phyloP scores from a whole-genome alignment of 202 grass and related monocot species.

The Dendrocalamus latiflorus region DNA sequence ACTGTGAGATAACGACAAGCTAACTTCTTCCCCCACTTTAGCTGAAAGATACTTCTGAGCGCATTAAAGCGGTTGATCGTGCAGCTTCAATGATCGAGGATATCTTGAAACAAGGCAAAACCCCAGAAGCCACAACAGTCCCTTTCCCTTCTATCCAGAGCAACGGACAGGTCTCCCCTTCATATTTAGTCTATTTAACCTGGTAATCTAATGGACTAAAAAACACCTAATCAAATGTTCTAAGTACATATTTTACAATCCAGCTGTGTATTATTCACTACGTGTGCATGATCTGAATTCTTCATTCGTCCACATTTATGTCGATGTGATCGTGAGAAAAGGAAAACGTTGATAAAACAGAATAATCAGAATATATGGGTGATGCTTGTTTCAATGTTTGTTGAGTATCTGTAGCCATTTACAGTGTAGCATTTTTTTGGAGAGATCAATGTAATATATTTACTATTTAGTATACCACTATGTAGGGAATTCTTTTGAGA shows the following conservation, averaged over 20 bases:
- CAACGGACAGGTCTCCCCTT: slow-evolving; percentile 41
- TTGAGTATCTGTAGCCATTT: not conserved
- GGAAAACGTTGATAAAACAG: not conserved
- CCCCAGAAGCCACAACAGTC: slow-evolving; percentile 19
- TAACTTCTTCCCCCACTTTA: slow-evolving; percentile 22
- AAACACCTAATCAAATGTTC: not conserved
- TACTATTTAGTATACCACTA: slow-evolving; percentile 20
- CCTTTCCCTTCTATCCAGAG: slow-evolving; percentile 16
- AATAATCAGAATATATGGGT: not conserved
- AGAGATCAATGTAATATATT: not conserved
- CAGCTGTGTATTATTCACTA: not conserved
- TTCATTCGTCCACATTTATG: not conserved
- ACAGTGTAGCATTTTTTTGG: not conserved
- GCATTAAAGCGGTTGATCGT: slow-evolving; percentile 86
- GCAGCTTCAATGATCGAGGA: slow-evolving; percentile 87
- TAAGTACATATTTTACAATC: not conserved
- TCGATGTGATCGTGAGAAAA: not conserved
- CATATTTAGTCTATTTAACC: not conserved
- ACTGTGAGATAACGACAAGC: not conserved
- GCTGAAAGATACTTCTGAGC: slow-evolving; percentile 78
- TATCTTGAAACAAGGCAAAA: slow-evolving; percentile 69
- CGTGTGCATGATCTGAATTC: not conserved
- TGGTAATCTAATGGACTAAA: not conserved
- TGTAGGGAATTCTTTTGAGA: not conserved
- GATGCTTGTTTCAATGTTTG: not conserved